Conservation (phyloP, 2,329 filamentous ascomycete species). For the Paecilomyces formosus region DNA sequence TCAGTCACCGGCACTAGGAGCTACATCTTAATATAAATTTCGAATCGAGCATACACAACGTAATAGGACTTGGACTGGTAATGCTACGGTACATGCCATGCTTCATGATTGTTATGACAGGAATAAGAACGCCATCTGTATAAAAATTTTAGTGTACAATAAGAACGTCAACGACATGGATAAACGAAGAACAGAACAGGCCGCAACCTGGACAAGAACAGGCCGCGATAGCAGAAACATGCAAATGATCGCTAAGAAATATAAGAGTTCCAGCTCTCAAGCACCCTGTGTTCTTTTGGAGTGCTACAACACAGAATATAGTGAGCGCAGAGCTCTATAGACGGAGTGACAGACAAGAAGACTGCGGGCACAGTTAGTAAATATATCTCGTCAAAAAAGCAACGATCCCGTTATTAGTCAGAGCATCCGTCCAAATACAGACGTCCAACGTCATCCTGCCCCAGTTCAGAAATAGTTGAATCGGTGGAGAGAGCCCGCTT, state of each 20-base stretch:
- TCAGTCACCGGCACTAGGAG: too few relatives aligned
- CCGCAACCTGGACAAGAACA: background rate
- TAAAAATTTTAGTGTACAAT: background rate
- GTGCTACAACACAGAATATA: background rate
- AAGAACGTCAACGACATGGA: background rate
- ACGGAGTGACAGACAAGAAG: background rate
- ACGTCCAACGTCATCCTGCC: constrained; percentile 23
- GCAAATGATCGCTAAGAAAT: background rate
- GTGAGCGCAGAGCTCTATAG: constrained; percentile 4
- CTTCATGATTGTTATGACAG: background rate
- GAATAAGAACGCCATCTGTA: background rate
- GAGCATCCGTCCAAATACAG: constrained; percentile 23
- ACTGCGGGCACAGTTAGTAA: background rate
- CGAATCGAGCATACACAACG: background rate
- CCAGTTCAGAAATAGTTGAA: constrained; percentile 26
- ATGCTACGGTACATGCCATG: background rate
- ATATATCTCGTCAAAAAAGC: background rate
- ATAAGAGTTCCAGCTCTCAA: background rate
- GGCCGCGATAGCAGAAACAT: background rate
- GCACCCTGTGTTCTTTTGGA: background rate
- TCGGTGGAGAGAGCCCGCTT: constrained; percentile 21
- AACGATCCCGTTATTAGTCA: constrained; percentile 8
- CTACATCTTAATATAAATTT: background rate
- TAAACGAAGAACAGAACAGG: background rate
- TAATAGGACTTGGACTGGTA: background rate